These are phyloP conservation scores for Yarrowia sp. DNA, from an alignment of 805 yeast genomes.

Conservation along the genomic window DNA sequence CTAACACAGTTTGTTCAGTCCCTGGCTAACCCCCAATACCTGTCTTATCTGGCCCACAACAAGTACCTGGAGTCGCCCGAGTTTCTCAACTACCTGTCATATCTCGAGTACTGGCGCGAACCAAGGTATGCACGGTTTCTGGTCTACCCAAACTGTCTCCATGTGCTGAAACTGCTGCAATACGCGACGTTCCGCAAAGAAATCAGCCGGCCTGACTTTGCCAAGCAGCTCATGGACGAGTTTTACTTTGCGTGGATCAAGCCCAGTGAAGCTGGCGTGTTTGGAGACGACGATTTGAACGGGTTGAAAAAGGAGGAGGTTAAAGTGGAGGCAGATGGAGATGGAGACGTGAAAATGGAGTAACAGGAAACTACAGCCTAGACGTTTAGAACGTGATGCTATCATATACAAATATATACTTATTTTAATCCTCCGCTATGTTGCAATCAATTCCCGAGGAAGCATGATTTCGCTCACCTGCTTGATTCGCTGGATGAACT, in stretches of 20 bases:
- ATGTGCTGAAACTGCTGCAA: constrained; percentile 61
- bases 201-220: constrained; percentile 44
- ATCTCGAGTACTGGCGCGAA: constrained; percentile 80
- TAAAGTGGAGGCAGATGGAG: constrained; percentile 3
- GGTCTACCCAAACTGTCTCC: constrained; percentile 85
- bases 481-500: constrained; percentile 22
- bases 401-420: constrained; percentile 4
- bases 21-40: constrained; percentile 82
- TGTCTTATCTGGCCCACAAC: constrained; percentile 82
- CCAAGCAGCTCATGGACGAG: constrained; percentile 45
- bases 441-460: constrained; percentile 18
- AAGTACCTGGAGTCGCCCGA: constrained; percentile 67
- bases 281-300: constrained; percentile 6
- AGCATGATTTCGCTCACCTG: constrained; percentile 24
- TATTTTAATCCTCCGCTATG: neutral
- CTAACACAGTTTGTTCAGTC: constrained; percentile 73
- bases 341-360: constrained; percentile 17
- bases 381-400: too few species aligned
- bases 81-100: constrained; percentile 72
- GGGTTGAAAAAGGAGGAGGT: neutral
- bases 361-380: neutral
- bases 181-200: constrained; percentile 44
- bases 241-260: constrained; percentile 43
- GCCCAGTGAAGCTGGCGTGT: constrained; percentile 13
- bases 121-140: constrained; percentile 68